Conservation (phyloP, 139 green algal genomes). For the Nannochloris sp. region DNA sequence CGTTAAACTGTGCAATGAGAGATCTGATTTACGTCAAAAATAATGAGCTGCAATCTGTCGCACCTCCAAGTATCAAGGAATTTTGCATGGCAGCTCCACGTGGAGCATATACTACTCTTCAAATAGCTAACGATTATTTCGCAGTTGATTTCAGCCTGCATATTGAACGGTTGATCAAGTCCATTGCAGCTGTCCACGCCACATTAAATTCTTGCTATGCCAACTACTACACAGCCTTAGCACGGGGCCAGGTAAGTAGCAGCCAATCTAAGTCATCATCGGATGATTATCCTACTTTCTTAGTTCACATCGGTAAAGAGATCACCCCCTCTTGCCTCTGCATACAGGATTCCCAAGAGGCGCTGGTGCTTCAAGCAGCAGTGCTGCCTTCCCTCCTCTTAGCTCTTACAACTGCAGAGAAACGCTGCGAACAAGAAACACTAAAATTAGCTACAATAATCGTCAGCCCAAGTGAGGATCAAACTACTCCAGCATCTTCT, state of each 20-base stretch:
- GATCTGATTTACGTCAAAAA: neutral
- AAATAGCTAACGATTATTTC: neutral
- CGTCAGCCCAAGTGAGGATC: no score
- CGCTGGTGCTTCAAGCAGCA: neutral
- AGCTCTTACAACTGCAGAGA: neutral
- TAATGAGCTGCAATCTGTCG: neutral
- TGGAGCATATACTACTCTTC: conserved; percentile 18
- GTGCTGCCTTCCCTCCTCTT: neutral
- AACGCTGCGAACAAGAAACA: no score
- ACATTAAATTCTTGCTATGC: neutral
- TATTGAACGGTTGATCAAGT: conserved; percentile 14
- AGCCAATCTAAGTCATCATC: no score
- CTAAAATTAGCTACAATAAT: no score
- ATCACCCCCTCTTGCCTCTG: no score
- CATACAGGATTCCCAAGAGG: no score
- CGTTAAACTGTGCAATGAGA: neutral
- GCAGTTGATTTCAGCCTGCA: conserved; percentile 12
- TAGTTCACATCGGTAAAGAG: no score
- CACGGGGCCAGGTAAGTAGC: neutral
- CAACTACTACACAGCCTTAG: neutral
- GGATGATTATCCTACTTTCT: no score
- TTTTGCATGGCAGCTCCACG: neutral
- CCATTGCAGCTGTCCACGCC: neutral
- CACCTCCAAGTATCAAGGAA: neutral
- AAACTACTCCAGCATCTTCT: no score